A percentile compares a stretch with the other conserved stretches of the same genome.
Evolutionary conservation across 129 eudicot genomes (phyloP).

Genomic region (Deinandra increscens): DNA sequence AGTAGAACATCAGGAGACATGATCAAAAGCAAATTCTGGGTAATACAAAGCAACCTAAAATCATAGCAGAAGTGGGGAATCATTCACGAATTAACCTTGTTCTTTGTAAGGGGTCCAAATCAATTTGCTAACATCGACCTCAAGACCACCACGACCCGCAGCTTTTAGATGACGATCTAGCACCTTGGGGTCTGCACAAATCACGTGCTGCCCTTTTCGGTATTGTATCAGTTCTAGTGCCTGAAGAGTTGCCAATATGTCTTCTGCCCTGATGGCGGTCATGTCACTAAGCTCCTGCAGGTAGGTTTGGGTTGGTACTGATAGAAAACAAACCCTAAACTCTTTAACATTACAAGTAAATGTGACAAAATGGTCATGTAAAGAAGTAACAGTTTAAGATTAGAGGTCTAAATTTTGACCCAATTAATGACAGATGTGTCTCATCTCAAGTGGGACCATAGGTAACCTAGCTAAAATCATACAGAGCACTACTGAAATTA

Average conservation of each 20-base stretch:
- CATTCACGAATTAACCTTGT: conserved; percentile 42
- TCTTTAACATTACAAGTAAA: not conserved
- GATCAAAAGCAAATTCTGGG: not conserved
- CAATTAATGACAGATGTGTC: not conserved
- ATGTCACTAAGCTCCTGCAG: conserved; percentile 94
- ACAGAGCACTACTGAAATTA: not conserved
- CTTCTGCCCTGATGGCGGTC: conserved; percentile 96
- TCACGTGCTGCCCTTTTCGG: conserved; percentile 93
- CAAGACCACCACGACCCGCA: conserved; percentile 93
- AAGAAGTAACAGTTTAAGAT: not conserved
- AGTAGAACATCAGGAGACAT: not conserved
- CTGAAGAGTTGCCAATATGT: conserved; percentile 79
- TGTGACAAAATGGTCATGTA: not conserved
- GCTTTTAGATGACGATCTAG: conserved; percentile 92
- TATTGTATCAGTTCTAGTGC: conserved; percentile 81
- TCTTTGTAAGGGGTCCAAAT: conserved; percentile 99
- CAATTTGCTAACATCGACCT: conserved; percentile 83
- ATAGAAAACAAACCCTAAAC: not conserved
- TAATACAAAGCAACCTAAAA: not conserved
- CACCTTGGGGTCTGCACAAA: conserved; percentile 97
- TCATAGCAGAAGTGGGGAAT: not conserved
- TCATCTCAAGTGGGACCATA: not conserved
- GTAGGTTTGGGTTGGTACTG: not conserved
- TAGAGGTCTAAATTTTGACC: not conserved
- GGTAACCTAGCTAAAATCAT: not conserved